phyloP scores from a whole-genome alignment of 306 rosid genomes.

The Cotoneaster glaucophyllus region DNA sequence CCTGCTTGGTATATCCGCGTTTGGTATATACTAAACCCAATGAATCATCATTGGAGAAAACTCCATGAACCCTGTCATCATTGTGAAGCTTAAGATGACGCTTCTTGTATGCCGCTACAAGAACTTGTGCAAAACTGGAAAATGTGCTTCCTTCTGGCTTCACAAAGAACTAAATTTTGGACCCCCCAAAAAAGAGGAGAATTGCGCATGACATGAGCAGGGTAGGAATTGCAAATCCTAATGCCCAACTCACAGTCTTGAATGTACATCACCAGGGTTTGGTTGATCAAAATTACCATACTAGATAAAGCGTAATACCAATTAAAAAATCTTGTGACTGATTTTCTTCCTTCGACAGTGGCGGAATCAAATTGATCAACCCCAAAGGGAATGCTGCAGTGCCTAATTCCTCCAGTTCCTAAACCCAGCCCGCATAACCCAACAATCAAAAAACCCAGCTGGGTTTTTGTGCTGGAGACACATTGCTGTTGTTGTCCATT shows the following conservation, averaged over 20 bases:
- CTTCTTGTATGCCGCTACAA: conserved; percentile 61
- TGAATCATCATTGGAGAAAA: conserved; percentile 45
- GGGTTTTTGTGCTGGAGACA: conserved; percentile 7
- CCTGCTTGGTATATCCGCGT: too few species aligned
- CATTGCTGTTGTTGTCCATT: conserved; percentile 31
- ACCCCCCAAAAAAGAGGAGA: conserved; percentile 43
- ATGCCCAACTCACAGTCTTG: conserved; percentile 79
- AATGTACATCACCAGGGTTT: conserved; percentile 50
- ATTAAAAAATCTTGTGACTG: conserved; percentile 59
- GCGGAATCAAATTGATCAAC: conserved; percentile 70
- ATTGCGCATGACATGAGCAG: conserved; percentile 45
- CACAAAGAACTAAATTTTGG: conserved; percentile 31
- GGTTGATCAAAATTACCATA: conserved; percentile 33
- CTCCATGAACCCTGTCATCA: neutral
- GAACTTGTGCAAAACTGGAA: conserved; percentile 40
- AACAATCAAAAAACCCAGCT: conserved; percentile 36
- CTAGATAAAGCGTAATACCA: conserved; percentile 53
- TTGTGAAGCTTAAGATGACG: conserved; percentile 34
- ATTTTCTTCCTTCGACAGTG: conserved; percentile 53
- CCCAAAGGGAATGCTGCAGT: conserved; percentile 86
- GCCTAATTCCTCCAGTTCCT: conserved; percentile 67
- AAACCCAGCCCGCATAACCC: conserved; percentile 46
- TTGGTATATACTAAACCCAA: too few species aligned
- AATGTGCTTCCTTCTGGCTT: conserved; percentile 60
- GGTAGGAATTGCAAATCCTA: conserved; percentile 70